Conservation (phyloP, 768 basidiomycete species). For the Russula olivacea region DNA sequence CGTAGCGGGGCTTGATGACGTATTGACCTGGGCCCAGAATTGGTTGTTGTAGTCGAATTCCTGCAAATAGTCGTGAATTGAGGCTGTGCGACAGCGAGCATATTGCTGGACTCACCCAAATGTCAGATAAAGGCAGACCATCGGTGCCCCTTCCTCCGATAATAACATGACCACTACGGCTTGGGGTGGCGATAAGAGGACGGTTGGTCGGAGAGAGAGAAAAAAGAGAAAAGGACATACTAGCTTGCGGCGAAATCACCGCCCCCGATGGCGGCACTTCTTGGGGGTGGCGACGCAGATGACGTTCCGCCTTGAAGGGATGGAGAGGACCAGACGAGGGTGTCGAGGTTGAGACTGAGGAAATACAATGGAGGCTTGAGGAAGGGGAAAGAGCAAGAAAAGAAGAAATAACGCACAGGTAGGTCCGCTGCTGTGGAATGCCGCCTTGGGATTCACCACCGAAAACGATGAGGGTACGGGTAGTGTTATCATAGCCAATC, state of each 20-base stretch:
- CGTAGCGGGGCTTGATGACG: conserved; percentile 39
- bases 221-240: conserved; percentile 39
- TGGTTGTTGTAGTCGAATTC: conserved; percentile 71
- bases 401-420: conserved; percentile 45
- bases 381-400: background rate
- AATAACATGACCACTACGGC: conserved; percentile 68
- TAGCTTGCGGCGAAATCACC: conserved; percentile 77
- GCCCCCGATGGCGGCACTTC: conserved; percentile 60
- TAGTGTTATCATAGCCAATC: conserved; percentile 49
- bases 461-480: conserved; percentile 61
- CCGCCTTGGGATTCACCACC: conserved; percentile 69
- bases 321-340: conserved; percentile 56
- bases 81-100: conserved; percentile 16
- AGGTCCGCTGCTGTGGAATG: conserved; percentile 57
- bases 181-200: conserved; percentile 31
- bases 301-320: conserved; percentile 44
- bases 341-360: conserved; percentile 54
- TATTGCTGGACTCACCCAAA: conserved; percentile 54
- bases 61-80: conserved; percentile 34
- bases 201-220: background rate
- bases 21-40: conserved; percentile 63
- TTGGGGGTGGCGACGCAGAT: conserved; percentile 46
- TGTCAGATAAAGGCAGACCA: conserved; percentile 53
- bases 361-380: conserved; percentile 15
- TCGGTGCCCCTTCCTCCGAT: conserved; percentile 62